These are phyloP conservation scores for Lomentospora prolificans DNA, from an alignment of 2,329 filamentous ascomycete genomes.

Conservation along the genomic window DNA sequence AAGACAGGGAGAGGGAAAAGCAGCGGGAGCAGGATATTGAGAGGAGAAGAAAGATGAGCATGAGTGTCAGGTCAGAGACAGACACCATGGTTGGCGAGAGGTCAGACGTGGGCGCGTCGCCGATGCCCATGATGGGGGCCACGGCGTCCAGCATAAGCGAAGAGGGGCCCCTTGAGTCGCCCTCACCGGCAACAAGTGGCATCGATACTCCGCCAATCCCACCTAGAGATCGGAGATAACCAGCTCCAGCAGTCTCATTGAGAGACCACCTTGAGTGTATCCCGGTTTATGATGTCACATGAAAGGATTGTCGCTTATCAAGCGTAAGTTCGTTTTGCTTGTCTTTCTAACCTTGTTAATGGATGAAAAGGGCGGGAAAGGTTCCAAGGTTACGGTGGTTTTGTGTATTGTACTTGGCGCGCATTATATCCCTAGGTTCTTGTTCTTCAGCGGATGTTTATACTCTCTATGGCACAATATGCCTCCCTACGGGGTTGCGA, in stretches of 20 bases:
- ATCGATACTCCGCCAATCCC: not conserved
- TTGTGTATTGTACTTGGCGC: not conserved
- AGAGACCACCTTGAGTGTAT: not conserved
- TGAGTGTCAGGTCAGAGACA: not conserved
- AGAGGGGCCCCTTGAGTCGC: not conserved
- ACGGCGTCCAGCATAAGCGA: not conserved
- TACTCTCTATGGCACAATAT: not conserved
- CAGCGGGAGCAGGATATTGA: not conserved
- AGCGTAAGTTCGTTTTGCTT: not conserved
- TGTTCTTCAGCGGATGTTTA: not conserved
- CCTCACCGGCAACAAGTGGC: not conserved
- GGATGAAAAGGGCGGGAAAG: not conserved
- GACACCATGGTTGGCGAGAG: constrained; percentile 2
- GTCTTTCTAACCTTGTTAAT: too few species aligned
- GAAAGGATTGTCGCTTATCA: too few species aligned
- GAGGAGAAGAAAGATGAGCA: not conserved
- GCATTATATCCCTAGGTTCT: not conserved
- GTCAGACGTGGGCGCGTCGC: not conserved
- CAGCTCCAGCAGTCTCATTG: not conserved
- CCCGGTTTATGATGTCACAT: not conserved
- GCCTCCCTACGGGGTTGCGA: too few species aligned
- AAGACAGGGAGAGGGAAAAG: not conserved
- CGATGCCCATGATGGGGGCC: not conserved
- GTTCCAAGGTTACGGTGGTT: not conserved
- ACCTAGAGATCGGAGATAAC: not conserved